phyloP scores from a whole-genome alignment of 2,329 filamentous ascomycete species.

The Colletotrichum liaoningense region DNA sequence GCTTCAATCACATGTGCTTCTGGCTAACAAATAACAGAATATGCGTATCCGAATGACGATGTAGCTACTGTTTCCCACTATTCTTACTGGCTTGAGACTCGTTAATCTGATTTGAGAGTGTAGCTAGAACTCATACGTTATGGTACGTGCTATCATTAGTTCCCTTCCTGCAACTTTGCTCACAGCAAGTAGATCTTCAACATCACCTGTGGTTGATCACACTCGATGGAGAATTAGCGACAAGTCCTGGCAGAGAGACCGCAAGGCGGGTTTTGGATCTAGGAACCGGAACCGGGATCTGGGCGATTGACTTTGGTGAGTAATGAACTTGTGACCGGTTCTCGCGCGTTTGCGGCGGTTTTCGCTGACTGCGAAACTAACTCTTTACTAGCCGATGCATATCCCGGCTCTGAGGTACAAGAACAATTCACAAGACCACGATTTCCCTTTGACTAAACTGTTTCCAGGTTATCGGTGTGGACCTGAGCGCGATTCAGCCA shows the following conservation, averaged over 20 bases:
- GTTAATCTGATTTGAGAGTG: not conserved
- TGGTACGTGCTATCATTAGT: not conserved
- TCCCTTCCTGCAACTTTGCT: not conserved
- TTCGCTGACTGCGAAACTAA: conserved; percentile 6
- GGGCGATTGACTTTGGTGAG: conserved; percentile 56
- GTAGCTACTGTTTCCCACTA: conserved; percentile 30
- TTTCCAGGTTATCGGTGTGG: conserved; percentile 48
- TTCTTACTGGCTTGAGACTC: not conserved
- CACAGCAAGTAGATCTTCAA: conserved; percentile 44
- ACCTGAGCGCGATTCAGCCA: conserved; percentile 56
- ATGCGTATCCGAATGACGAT: conserved; percentile 42
- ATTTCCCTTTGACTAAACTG: not conserved
- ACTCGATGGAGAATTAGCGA: conserved; percentile 43
- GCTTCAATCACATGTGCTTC: not conserved
- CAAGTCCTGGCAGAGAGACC: conserved; percentile 40
- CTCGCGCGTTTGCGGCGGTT: no score
- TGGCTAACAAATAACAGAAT: conserved; percentile 35
- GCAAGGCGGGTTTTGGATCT: conserved; percentile 53
- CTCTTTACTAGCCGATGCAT: conserved; percentile 39
- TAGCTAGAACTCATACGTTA: conserved; percentile 46
- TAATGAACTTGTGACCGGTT: no score
- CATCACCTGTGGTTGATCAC: conserved; percentile 49
- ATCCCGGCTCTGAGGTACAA: conserved; percentile 43
- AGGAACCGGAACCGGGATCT: conserved; percentile 60
- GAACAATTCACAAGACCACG: rapidly evolving